Evolutionary conservation across 768 basidiomycete genomes (phyloP).

Genomic region (Ephemerocybe angulata): DNA sequence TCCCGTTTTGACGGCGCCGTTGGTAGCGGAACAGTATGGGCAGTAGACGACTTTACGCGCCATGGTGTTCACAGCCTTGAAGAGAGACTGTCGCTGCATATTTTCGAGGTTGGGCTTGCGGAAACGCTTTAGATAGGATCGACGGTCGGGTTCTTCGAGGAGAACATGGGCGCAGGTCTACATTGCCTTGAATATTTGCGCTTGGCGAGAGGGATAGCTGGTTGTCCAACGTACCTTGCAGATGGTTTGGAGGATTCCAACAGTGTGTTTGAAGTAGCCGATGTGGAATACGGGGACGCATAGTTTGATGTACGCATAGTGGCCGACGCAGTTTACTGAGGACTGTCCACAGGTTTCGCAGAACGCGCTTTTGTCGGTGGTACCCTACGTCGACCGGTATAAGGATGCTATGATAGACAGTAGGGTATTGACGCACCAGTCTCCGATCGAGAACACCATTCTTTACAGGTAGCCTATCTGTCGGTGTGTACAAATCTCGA

Average conservation of each 20-base stretch:
- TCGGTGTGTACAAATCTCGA: slow-evolving; percentile 84
- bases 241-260: slow-evolving; percentile 89
- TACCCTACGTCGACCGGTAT: slow-evolving; percentile 56
- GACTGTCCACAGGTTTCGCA: slow-evolving; percentile 95
- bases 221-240: slow-evolving; percentile 70
- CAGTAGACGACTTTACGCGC: slow-evolving; percentile 92
- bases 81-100: slow-evolving; percentile 76
- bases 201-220: neutral
- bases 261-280: slow-evolving; percentile 96
- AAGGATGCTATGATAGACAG: neutral
- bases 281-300: slow-evolving; percentile 97
- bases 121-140: slow-evolving; percentile 83
- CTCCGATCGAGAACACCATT: slow-evolving; percentile 92
- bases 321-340: slow-evolving; percentile 93
- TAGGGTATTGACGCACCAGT: slow-evolving; percentile 51
- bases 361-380: slow-evolving; percentile 85
- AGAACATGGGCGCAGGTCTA: slow-evolving; percentile 91
- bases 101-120: slow-evolving; percentile 89
- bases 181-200: neutral
- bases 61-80: slow-evolving; percentile 79
- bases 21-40: slow-evolving; percentile 88
- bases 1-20: slow-evolving; percentile 94
- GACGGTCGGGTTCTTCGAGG: slow-evolving; percentile 82
- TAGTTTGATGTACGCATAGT: slow-evolving; percentile 98
- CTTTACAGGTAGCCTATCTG: slow-evolving; percentile 79